Evolutionary conservation across 441 rosid species (phyloP), one percentile per base, ranked within the genome.

Genomic region (Erysimum cheiri): DNA sequence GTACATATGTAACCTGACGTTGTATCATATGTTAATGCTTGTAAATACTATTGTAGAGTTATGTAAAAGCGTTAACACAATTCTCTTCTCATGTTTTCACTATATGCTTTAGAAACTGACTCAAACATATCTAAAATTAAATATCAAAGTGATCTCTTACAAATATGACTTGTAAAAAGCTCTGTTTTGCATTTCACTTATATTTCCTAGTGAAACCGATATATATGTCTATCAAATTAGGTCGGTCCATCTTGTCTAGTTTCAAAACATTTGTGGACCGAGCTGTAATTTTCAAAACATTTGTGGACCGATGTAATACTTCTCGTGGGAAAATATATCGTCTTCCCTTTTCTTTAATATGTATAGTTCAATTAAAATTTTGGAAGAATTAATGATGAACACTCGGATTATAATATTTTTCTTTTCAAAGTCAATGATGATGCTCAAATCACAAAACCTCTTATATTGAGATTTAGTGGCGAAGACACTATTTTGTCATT

Each of bases 341-440:
- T 19, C 22, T 19, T 19, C 22, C 22, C 1, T 19, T 19, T 57
- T 6, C 44, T n/a, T n/a, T n/a, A 11, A 33, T 33, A 8, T 32
- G 14, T 32, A 33, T 9, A 8, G 67, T 62, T 61, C 67, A 50
- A 40, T n/a, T 22, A 15, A 15, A 15, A 29, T 6, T 14, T 14
- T n/a, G 8, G 64, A 26, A 46, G 58, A 49, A 12, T 15, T n/a
- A 12, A 44, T 63, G 70, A 26, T n/a, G n/a, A 8, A 8, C 50
- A 62, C 35, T 2, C 0, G 4, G 5, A 55, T 54, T 54, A 63
- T 46, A n/a, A 14, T 72, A 19, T 31, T 4, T 12, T 72, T 32
- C 44, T 57, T 48, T 57, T 12, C 33, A 57, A 49, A 73, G 54
- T 65, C 71, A 72, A 64, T 46, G 76, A 31, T 64, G 48, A 72